Percentiles rank a stretch among this genome's conserved stretches.
These are phyloP conservation scores for Clavariopsis aquatica DNA, from an alignment of 495 filamentous ascomycete genomes.

Conservation along the genomic window DNA sequence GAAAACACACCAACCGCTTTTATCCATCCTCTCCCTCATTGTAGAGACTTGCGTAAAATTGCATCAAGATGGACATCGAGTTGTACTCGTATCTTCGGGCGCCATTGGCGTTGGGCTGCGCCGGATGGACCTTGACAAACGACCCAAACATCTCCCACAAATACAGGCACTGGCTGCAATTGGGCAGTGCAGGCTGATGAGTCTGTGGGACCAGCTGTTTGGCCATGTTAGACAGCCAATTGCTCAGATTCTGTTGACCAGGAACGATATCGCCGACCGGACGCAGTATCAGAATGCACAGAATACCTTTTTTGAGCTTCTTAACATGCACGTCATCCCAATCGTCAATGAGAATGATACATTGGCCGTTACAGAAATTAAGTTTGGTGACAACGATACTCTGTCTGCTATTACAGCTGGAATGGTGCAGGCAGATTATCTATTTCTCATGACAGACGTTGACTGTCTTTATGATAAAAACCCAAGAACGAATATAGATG, in stretches of 20 bases:
- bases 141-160: slow-evolving; percentile 83
- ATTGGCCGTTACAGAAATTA: slow-evolving; percentile 95
- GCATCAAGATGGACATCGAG: slow-evolving; percentile 85
- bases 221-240: slow-evolving; percentile 83
- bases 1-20: slow-evolving; percentile 91
- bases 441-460: slow-evolving; percentile 98
- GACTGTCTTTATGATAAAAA: slow-evolving; percentile 97
- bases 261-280: slow-evolving; percentile 95
- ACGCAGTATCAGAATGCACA: slow-evolving; percentile 96
- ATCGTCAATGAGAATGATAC: slow-evolving; percentile 99
- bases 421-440: slow-evolving; percentile 94
- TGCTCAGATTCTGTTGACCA: slow-evolving; percentile 91
- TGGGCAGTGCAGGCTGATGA: slow-evolving; percentile 93
- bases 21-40: slow-evolving; percentile 85
- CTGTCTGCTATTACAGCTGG: slow-evolving; percentile 93
- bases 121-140: slow-evolving; percentile 83
- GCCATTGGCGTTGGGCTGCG: slow-evolving; percentile 91
- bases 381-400: slow-evolving; percentile 99
- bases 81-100: slow-evolving; percentile 93
- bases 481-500: slow-evolving; percentile 78
- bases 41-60: slow-evolving; percentile 88
- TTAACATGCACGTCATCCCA: slow-evolving; percentile 94
- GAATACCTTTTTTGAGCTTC: slow-evolving; percentile 84
- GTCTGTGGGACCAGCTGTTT: slow-evolving; percentile 91
- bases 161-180: slow-evolving; percentile 94